A percentile compares a stretch with the other conserved stretches of the same genome.
Conservation (phyloP, 768 basidiomycete species). For the Leccinum aurantiacum region DNA sequence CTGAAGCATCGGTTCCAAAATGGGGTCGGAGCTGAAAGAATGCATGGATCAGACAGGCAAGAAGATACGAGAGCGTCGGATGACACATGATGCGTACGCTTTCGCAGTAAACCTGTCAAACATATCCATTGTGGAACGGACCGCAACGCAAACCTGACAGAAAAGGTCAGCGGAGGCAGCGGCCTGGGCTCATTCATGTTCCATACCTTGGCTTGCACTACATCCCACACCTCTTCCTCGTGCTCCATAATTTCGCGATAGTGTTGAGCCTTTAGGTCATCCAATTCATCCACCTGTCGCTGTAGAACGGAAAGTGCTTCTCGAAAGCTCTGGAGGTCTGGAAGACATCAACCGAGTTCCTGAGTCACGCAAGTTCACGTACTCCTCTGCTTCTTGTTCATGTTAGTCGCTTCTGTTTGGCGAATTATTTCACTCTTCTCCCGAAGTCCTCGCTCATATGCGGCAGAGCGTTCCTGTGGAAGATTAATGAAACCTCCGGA, state of each 20-base stretch:
- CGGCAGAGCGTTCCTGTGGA: constrained; percentile 73
- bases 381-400: constrained; percentile 88
- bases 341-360: constrained; percentile 10
- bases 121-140: constrained; percentile 89
- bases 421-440: constrained; percentile 86
- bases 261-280: constrained; percentile 79
- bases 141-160: constrained; percentile 68
- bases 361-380: constrained; percentile 30
- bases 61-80: constrained; percentile 5
- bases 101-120: constrained; percentile 87
- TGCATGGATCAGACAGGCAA: constrained; percentile 11
- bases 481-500: constrained; percentile 5
- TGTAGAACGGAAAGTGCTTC: constrained; percentile 81
- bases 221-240: constrained; percentile 95
- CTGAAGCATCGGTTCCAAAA: constrained; percentile 89
- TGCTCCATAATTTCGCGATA: constrained; percentile 89
- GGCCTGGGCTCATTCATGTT: background rate
- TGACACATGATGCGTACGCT: constrained; percentile 54
- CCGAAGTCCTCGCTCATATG: constrained; percentile 78
- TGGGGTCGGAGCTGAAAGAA: constrained; percentile 69
- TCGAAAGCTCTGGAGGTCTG: constrained; percentile 87
- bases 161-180: constrained; percentile 16
- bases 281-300: constrained; percentile 87
- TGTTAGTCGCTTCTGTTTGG: constrained; percentile 79
- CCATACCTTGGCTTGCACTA: constrained; percentile 77